Evolutionary conservation across 1,139 yeast genomes (phyloP).

Genomic region (Suhomyces terraborum): DNA sequence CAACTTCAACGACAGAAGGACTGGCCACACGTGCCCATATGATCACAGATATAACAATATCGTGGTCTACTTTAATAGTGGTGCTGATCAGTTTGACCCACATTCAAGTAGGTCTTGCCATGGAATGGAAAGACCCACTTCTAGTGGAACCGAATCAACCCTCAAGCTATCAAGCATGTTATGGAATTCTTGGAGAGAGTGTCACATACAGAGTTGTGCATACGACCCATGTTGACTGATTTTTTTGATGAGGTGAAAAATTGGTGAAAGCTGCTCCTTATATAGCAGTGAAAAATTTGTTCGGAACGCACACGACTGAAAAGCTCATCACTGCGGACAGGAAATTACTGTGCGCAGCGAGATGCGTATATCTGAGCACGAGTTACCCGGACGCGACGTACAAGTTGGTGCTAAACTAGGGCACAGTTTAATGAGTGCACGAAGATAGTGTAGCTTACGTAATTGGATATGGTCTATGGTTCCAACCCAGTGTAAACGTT

Average conservation of each 20-base stretch:
- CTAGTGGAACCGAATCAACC: conserved; percentile 31
- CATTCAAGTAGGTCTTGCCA: conserved; percentile 22
- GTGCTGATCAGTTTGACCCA: conserved; percentile 25
- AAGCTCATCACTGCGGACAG: conserved; percentile 2
- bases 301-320: conserved; percentile 15
- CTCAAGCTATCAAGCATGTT: conserved; percentile 21
- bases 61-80: conserved; percentile 20
- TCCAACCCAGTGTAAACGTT: too few relatives aligned
- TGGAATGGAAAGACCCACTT: conserved; percentile 10
- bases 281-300: conserved; percentile 18
- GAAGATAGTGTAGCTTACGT: too few relatives aligned
- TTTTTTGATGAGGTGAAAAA: conserved; percentile 20
- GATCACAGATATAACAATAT: background rate
- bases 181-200: conserved; percentile 12
- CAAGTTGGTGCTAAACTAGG: too few relatives aligned
- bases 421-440: too few relatives aligned
- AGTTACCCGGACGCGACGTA: conserved; percentile 1
- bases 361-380: background rate
- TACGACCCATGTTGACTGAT: conserved; percentile 74
- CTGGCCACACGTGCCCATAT: conserved; percentile 2
- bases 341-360: conserved; percentile 1
- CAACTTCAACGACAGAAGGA: conserved; percentile 9
- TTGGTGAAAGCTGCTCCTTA: conserved; percentile 4
- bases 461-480: too few relatives aligned
- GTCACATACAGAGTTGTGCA: conserved; percentile 75